phyloP scores from a whole-genome alignment of 331 rosid species.

The Rhamnella rubrinervis region DNA sequence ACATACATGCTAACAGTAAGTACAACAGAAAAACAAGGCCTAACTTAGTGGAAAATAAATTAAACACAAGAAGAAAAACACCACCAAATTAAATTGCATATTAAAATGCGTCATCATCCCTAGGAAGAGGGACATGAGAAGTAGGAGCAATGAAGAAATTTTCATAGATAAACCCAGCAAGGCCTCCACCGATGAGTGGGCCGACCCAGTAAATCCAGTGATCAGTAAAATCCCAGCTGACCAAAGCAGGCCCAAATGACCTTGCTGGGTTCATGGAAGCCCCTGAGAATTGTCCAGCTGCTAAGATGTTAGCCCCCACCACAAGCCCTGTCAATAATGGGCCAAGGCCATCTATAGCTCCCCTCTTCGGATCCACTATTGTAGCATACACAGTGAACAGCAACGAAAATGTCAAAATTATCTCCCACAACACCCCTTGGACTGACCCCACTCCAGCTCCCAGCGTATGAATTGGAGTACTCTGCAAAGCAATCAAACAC shows the following conservation, averaged over 20 bases:
- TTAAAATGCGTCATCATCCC: constrained; percentile 28
- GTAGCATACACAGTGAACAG: constrained; percentile 73
- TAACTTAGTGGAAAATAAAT: no score
- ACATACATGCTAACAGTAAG: no score
- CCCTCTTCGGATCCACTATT: constrained; percentile 81
- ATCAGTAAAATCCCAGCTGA: constrained; percentile 72
- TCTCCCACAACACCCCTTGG: constrained; percentile 85
- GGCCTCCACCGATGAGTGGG: constrained; percentile 81
- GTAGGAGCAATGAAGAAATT: constrained; percentile 52
- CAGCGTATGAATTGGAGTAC: constrained; percentile 62
- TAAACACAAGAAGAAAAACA: no score
- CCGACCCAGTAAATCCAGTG: constrained; percentile 97
- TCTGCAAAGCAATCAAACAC: constrained; percentile 29
- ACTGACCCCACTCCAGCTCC: constrained; percentile 65
- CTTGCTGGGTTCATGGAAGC: constrained; percentile 92
- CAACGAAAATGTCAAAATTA: constrained; percentile 70
- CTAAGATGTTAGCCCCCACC: constrained; percentile 79
- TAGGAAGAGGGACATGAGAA: constrained; percentile 41
- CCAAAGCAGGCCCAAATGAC: constrained; percentile 90
- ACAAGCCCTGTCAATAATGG: constrained; percentile 71
- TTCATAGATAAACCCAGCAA: constrained; percentile 76
- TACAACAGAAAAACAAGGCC: no score
- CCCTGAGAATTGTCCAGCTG: constrained; percentile 76
- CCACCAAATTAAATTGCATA: no score
- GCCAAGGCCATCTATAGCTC: constrained; percentile 64